Percentiles rank a stretch among this genome's conserved stretches.
Evolutionary conservation across 805 yeast genomes (phyloP).

Genomic region (Sugiyamaella qingdaonensis): DNA sequence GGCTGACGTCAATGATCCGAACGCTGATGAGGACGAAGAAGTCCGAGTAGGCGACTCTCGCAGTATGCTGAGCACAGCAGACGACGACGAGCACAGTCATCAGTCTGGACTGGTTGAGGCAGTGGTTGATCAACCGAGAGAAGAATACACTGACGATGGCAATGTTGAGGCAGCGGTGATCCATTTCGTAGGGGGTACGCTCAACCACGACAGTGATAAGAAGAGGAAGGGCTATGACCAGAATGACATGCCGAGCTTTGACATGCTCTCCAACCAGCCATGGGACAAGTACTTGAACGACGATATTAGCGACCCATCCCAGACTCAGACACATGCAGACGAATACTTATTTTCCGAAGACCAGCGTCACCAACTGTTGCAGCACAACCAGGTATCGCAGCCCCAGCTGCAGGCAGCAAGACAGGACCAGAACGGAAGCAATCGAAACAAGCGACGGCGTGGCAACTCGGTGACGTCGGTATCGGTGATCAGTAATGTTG

Average conservation of each 20-base stretch:
- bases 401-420: constrained; percentile 4
- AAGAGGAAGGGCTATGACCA: constrained; percentile 12
- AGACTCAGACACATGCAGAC: constrained; percentile 14
- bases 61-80: too few relatives aligned
- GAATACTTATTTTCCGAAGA: constrained; percentile 4
- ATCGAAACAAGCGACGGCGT: constrained; percentile 3
- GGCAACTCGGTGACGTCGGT: not conserved
- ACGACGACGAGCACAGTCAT: too few relatives aligned
- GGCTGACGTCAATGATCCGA: not conserved
- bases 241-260: constrained; percentile 2
- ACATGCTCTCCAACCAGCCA: constrained; percentile 12
- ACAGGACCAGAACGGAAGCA: not conserved
- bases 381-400: constrained; percentile 5
- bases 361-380: constrained; percentile 5
- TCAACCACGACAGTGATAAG: constrained; percentile 36
- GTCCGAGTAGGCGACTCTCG: too few relatives aligned
- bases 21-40: not conserved
- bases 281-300: constrained; percentile 24
- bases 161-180: constrained; percentile 73
- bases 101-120: not conserved
- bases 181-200: constrained; percentile 63
- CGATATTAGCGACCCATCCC: constrained; percentile 18
- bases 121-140: not conserved
- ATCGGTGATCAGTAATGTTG: constrained; percentile 40
- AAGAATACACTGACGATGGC: constrained; percentile 13